phyloP scores from a whole-genome alignment of 495 filamentous ascomycete species.

The Podospora australis region DNA sequence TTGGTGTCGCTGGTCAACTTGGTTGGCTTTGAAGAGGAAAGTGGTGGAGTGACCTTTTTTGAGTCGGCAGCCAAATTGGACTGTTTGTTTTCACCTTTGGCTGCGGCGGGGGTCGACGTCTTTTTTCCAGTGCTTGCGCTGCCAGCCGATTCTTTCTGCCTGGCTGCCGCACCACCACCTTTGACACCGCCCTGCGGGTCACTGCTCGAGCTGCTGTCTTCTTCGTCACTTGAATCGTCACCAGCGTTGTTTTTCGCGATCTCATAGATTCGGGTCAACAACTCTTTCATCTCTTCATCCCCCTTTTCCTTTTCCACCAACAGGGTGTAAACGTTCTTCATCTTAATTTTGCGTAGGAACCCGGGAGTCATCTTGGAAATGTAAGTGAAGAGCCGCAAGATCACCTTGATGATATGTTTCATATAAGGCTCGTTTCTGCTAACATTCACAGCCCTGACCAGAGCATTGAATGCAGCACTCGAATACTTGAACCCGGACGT shows the following conservation, averaged over 20 bases:
- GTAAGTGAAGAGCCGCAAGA: conserved; percentile 58
- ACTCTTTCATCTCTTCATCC: conserved; percentile 50
- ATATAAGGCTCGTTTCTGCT: too few species aligned
- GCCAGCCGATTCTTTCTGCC: conserved; percentile 9
- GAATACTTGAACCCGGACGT: too few species aligned
- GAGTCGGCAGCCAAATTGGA: conserved; percentile 3
- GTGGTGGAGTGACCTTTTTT: conserved; percentile 3
- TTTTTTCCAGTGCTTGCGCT: conserved; percentile 3
- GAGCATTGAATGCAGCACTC: too few species aligned
- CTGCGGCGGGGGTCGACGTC: not conserved
- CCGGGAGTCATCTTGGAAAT: conserved; percentile 50
- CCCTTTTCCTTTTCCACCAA: conserved; percentile 65
- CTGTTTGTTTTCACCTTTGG: conserved; percentile 9
- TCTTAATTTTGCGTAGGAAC: conserved; percentile 15
- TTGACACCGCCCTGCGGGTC: not conserved
- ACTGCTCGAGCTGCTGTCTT: not conserved
- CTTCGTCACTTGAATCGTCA: conserved; percentile 16
- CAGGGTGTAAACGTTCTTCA: conserved; percentile 54
- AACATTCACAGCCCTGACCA: too few species aligned
- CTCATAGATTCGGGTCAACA: conserved; percentile 37
- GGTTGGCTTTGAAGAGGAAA: conserved; percentile 5
- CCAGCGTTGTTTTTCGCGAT: conserved; percentile 19
- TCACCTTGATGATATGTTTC: conserved; percentile 57
- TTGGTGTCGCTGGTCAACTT: conserved; percentile 3
- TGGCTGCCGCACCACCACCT: conserved; percentile 13